Conservation (phyloP, 2,329 filamentous ascomycete genomes). For the Beauveria bassiana region DNA sequence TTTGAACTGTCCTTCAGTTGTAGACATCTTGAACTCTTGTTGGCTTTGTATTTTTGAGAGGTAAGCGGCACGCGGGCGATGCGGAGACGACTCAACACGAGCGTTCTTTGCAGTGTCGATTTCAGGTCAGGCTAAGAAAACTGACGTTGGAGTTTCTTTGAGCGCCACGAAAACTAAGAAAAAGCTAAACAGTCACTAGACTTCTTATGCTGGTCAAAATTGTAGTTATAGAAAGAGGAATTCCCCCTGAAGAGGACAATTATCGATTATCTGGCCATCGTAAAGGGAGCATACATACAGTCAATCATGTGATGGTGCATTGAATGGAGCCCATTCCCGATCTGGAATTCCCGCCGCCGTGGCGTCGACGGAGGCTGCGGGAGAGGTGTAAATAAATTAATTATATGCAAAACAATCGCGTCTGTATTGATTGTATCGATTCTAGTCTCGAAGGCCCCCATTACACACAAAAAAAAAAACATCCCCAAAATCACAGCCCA, state of each 20-base stretch:
- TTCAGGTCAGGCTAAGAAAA: background rate
- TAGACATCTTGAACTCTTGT: conserved; percentile 25
- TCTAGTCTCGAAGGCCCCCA: background rate
- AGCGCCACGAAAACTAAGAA: background rate
- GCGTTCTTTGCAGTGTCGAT: background rate
- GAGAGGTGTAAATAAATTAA: background rate
- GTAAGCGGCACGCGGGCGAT: background rate
- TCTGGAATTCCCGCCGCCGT: background rate
- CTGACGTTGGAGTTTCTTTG: background rate
- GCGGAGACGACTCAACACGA: background rate
- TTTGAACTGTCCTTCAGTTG: conserved; percentile 38
- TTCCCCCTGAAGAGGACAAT: background rate
- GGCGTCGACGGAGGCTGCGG: background rate
- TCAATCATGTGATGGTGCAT: conserved; percentile 6
- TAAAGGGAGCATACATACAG: background rate
- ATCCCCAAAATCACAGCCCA: background rate
- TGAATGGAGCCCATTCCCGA: background rate
- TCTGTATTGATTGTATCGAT: background rate
- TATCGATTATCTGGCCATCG: background rate
- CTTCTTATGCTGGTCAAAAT: background rate
- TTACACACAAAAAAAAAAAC: background rate
- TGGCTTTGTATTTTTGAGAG: no score
- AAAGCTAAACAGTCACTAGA: background rate
- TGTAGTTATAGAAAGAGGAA: background rate
- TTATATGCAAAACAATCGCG: background rate